Base-by-base conservation (phyloP, 176 grass and related monocot species). In the Cenchrus fungigraminus region DNA sequence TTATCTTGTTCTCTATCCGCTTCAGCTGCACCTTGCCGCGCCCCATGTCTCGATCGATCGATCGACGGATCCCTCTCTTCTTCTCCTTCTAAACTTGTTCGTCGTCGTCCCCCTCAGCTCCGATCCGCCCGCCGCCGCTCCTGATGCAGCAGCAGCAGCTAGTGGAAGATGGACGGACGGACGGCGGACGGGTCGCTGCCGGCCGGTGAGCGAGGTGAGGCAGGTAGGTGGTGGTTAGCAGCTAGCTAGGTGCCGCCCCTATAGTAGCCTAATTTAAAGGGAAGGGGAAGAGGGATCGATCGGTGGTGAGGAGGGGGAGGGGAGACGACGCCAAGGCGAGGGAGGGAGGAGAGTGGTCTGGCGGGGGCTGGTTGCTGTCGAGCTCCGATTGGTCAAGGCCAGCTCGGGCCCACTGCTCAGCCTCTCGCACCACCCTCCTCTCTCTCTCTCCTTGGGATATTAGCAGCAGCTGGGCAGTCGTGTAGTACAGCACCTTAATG, bases 1-100 rank as follows among this genome's bases (percentile, higher is more conserved):
- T 95, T 53, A 92, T 92, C 85, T 92, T 95, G 90, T 95, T 92
- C 92, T 95, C 92, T 88, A 95, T 95, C 87, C 92, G 85, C 92
- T 94, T 94, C 82, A 94, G 87, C 83, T 92, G 90, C 90, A 94
- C 92, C 87, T 86, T 92, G 37, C 92, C 92, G 51, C 92, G 90
- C 11, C 92, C 92, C 92, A 95, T 34, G 32, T 94, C 68, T 14
- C 20, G 9, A 15, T 57, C 54, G 13, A 2, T 22, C n/a, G 16
- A 59, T 59, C 56, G 20, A 4, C 16, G 14, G 16, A 59, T 59
- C 56, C 56, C 56, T n/a, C 14, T 3, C 45, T 7, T 22, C 47
- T 43, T 2, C 31, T 2, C 1, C 19, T 52, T 1, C 20, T 45
- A 6, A 6, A 8, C 32, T 34, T 34, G 32, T 34, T 45, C 45